Conservation (phyloP, 257 asterid genomes). For the Rauvolfia tetraphylla region DNA sequence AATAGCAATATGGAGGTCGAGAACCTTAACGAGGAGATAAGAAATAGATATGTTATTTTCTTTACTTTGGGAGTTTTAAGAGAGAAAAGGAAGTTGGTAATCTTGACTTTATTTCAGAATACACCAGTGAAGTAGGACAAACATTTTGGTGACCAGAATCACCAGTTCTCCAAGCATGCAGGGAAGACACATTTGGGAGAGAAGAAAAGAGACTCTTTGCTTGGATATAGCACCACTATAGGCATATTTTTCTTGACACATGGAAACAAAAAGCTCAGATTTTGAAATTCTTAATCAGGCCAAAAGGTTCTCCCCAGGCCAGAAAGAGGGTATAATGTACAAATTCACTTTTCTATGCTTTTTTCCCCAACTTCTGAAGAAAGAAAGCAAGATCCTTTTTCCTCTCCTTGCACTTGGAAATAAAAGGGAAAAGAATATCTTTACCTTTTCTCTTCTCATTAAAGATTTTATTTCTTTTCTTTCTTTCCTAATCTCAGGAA, state of each 20-base stretch:
- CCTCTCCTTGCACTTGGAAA: background rate
- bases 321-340: background rate
- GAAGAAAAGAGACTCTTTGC: background rate
- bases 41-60: background rate
- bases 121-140: background rate
- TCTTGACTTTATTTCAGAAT: background rate
- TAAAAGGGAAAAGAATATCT: background rate
- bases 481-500: background rate
- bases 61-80: background rate
- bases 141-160: no score
- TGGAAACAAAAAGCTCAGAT: background rate
- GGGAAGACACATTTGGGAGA: background rate
- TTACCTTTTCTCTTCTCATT: background rate
- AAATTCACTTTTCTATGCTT: background rate
- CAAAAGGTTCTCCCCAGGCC: background rate
- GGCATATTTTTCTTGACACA: background rate
- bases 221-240: background rate
- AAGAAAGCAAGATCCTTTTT: background rate
- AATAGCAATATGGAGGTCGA: background rate
- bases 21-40: background rate
- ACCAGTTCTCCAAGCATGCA: background rate
- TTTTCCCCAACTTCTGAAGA: background rate
- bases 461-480: background rate
- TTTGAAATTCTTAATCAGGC: background rate
- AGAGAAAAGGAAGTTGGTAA: background rate